These are phyloP conservation scores for Priceomyces medius DNA, from an alignment of 805 yeast species.

Conservation along the genomic window DNA sequence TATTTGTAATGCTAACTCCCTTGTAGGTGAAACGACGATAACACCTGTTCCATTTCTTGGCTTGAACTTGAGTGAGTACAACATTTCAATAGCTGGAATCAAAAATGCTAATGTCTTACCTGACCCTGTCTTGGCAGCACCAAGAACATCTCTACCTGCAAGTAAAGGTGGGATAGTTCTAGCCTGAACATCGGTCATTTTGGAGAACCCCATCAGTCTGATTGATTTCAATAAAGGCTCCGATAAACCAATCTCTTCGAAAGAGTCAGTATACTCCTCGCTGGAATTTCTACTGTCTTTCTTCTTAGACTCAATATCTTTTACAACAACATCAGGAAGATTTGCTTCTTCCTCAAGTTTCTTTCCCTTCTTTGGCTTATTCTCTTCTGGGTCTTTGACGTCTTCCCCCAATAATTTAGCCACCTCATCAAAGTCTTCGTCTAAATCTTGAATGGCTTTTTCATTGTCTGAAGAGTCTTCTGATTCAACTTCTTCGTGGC, in stretches of 20 bases:
- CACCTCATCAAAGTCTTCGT: constrained; percentile 57
- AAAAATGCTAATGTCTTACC: constrained; percentile 96
- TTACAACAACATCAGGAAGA: constrained; percentile 4
- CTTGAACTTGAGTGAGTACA: constrained; percentile 87
- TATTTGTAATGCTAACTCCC: constrained; percentile 96
- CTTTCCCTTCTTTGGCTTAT: constrained; percentile 14
- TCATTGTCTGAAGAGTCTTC: constrained; percentile 39
- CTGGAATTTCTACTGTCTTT: no score
- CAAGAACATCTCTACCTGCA: constrained; percentile 96
- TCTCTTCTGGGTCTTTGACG: constrained; percentile 41
- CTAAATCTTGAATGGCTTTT: constrained; percentile 51
- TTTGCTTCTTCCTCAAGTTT: constrained; percentile 27
- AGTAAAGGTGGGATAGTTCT: constrained; percentile 94
- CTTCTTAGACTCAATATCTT: background rate
- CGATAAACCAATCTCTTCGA: constrained; percentile 57
- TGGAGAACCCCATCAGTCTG: constrained; percentile 82
- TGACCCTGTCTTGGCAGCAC: constrained; percentile 99
- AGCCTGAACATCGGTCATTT: constrained; percentile 93
- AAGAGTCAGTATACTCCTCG: constrained; percentile 21
- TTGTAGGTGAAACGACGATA: constrained; percentile 91
- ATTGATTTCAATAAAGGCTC: constrained; percentile 81
- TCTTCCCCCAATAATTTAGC: constrained; percentile 50
- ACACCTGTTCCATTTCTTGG: constrained; percentile 99
- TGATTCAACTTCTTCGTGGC: constrained; percentile 26
- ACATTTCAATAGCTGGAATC: constrained; percentile 91